Evolutionary conservation across 1,139 yeast genomes (phyloP).

Genomic region (Lodderomyces beijingensis): DNA sequence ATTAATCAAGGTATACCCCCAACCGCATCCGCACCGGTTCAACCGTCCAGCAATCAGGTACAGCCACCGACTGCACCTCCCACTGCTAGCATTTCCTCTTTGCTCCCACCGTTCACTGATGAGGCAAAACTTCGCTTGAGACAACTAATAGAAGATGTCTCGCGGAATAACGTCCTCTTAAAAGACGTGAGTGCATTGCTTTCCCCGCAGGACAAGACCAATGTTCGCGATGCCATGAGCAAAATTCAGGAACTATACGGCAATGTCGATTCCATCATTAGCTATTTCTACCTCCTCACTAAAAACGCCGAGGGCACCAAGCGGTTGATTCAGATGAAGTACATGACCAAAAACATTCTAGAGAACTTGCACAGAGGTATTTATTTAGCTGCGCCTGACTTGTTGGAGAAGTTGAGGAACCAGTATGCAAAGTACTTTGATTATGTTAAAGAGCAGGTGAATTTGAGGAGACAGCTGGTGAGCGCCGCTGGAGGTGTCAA

Average conservation of each 20-base stretch:
- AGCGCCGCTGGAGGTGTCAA: slow-evolving; percentile 2
- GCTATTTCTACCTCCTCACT: slow-evolving; percentile 71
- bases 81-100: slow-evolving; percentile 3
- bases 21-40: background rate
- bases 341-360: slow-evolving; percentile 71
- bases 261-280: slow-evolving; percentile 70
- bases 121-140: slow-evolving; percentile 49
- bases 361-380: slow-evolving; percentile 62
- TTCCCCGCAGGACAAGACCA: slow-evolving; percentile 58
- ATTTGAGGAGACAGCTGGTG: slow-evolving; percentile 31
- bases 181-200: slow-evolving; percentile 61
- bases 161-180: slow-evolving; percentile 60
- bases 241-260: slow-evolving; percentile 60
- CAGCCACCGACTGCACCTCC: slow-evolving; percentile 1
- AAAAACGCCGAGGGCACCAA: slow-evolving; percentile 72
- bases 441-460: slow-evolving; percentile 54
- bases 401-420: slow-evolving; percentile 62
- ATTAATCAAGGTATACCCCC: slow-evolving; percentile 10
- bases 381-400: slow-evolving; percentile 63
- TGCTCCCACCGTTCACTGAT: slow-evolving; percentile 38
- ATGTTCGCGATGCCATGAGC: slow-evolving; percentile 56
- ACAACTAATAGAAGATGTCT: slow-evolving; percentile 64
- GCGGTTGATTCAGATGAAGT: slow-evolving; percentile 71
- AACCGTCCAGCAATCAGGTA: background rate
- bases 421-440: slow-evolving; percentile 75